A percentile compares a stretch with the other conserved stretches of the same genome.
Conservation (phyloP, 1,139 yeast species). For the Yamadazyma spencermartinsiae region DNA sequence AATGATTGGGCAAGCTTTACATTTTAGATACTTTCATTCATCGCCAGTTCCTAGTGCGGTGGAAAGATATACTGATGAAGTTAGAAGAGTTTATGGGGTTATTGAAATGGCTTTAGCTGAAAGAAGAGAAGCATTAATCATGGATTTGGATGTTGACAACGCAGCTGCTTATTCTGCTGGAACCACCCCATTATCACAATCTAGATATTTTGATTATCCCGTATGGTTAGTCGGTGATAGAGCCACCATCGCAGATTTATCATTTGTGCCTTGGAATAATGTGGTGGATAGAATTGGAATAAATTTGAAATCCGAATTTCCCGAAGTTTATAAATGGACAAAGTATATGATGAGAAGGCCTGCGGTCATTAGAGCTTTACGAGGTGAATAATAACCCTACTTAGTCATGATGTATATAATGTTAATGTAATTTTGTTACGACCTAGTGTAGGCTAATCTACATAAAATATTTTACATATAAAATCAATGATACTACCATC, state of each 20-base stretch:
- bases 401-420: slow-evolving; percentile 8
- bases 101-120: slow-evolving; percentile 95
- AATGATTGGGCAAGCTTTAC: slow-evolving; percentile 96
- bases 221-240: slow-evolving; percentile 94
- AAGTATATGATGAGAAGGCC: slow-evolving; percentile 89
- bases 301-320: slow-evolving; percentile 82
- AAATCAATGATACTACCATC: neutral
- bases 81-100: slow-evolving; percentile 89
- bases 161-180: slow-evolving; percentile 90
- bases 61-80: slow-evolving; percentile 90
- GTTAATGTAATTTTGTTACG: slow-evolving; percentile 4
- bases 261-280: slow-evolving; percentile 96
- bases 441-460: neutral
- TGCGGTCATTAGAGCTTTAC: slow-evolving; percentile 74
- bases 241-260: slow-evolving; percentile 86
- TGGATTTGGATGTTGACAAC: slow-evolving; percentile 87
- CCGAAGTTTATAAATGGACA: slow-evolving; percentile 96
- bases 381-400: slow-evolving; percentile 47
- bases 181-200: slow-evolving; percentile 81
- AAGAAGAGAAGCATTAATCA: slow-evolving; percentile 82
- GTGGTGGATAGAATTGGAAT: slow-evolving; percentile 93
- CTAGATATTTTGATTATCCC: slow-evolving; percentile 87
- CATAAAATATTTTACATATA: neutral
- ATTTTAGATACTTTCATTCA: slow-evolving; percentile 88
- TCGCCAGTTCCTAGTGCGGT: slow-evolving; percentile 87